Percentiles rank a stretch among this genome's conserved stretches.
Evolutionary conservation across 139 green algal genomes (phyloP).

Genomic region (Astrephomene gubernaculifera): DNA sequence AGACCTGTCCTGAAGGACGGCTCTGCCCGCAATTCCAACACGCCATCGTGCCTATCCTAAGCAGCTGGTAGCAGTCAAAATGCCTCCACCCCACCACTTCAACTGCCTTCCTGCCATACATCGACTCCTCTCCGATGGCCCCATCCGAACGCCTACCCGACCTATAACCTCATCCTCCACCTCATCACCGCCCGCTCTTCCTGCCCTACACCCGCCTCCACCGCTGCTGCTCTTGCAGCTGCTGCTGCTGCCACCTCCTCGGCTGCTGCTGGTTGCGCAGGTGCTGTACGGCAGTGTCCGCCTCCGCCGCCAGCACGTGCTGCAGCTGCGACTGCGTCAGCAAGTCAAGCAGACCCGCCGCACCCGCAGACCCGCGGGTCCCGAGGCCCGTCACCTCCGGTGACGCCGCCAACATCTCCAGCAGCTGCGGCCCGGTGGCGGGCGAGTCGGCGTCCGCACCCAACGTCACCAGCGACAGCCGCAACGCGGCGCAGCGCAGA

Average conservation of each 20-base stretch:
- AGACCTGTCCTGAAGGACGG: no score
- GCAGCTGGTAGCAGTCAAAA: no score
- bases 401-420: conserved; percentile 37
- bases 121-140: no score
- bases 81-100: no score
- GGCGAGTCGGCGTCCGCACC: conserved; percentile 6
- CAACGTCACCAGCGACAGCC: conserved; percentile 31
- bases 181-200: no score
- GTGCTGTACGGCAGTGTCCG: conserved; percentile 21
- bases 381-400: neutral
- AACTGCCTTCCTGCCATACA: no score
- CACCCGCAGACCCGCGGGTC: neutral
- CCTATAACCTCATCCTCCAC: no score
- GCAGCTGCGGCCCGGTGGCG: conserved; percentile 21
- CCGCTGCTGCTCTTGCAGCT: no score
- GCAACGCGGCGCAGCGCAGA: conserved; percentile 24
- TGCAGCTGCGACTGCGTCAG: conserved; percentile 15
- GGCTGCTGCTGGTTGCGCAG: conserved; percentile 17
- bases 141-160: no score
- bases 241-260: neutral
- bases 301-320: conserved; percentile 25
- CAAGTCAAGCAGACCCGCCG: neutral
- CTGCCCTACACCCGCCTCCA: no score
- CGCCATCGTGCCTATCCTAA: no score
- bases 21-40: no score